Base-by-base conservation (phyloP, 208 protist species). In the Borovskyia barvae region DNA sequence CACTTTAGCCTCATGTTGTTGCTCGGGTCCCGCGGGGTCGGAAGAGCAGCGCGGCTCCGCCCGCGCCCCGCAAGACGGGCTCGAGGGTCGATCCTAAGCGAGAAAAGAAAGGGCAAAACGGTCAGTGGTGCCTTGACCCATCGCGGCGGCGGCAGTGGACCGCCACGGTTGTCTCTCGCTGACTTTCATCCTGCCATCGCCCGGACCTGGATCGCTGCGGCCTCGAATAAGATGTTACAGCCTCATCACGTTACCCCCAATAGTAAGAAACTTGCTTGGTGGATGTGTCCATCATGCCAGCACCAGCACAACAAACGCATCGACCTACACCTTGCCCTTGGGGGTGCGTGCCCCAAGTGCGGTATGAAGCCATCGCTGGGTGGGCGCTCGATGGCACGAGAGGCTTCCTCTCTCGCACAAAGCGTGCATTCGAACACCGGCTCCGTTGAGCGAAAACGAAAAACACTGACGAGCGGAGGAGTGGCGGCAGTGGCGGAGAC, bases 191-290 rank as follows among this genome's bases (percentile, higher is more conserved):
- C 87, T 17, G 70, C 59, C 52, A 80, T 92, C 39, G 84, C 88
- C 15, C 35, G 55, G 8, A 76, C 66, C 9, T 95, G 85, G 83
- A 62, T 92, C 25, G 60, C 74, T 6, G 88, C 84, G 20, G 78
- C 78, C 4, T 86, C 82, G n/a, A 91, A 75, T 69, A 90, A 90
- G 47, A 66, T 92, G 55, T 52, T 92, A 37, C 88, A 90, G 65
- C 88, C 88, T 0, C 80, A 91, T 45, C 77, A 92, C 68, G 82
- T 95, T 25, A 32, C 70, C 17, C 80, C 82, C 1, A 64, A 63
- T 42, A 84, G 80, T 36, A 69, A 76, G 22, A 90, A 91, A 37
- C 75, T 90, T n/a, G 88, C 59, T 9, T 89, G 82, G 80, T 95
- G 88, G 85, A 47, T 70, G 24, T 95, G 88, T 40, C 72, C 77